Evolutionary conservation across 192 early-diverging fungal genomes (phyloP).

Genomic region (Coemansia sp.): DNA sequence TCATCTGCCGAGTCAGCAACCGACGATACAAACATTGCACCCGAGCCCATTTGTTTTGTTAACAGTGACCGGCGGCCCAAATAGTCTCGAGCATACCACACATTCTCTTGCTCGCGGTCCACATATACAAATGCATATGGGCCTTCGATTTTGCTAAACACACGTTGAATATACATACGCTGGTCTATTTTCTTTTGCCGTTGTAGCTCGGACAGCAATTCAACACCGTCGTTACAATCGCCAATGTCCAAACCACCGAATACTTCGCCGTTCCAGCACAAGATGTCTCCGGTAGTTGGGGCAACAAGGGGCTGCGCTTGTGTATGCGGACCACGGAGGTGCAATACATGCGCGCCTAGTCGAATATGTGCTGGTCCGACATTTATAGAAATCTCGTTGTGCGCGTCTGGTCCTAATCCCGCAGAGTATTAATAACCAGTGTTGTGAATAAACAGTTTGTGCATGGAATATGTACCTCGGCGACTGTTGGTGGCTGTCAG

Average conservation of each 20-base stretch:
- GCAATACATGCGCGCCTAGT: constrained; percentile 59
- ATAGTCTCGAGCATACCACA: constrained; percentile 87
- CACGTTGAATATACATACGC: constrained; percentile 37
- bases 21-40: constrained; percentile 58
- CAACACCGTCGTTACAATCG: constrained; percentile 60
- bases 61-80: constrained; percentile 75
- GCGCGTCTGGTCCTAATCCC: constrained; percentile 34
- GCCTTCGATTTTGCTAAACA: constrained; percentile 65
- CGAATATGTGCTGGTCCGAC: not conserved
- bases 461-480: constrained; percentile 17
- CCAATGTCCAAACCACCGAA: constrained; percentile 73
- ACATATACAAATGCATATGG: constrained; percentile 81
- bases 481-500: constrained; percentile 31
- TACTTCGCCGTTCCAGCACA: constrained; percentile 90
- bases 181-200: constrained; percentile 15
- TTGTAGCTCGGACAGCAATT: constrained; percentile 48
- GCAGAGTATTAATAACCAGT: not conserved
- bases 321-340: constrained; percentile 63
- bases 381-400: not conserved
- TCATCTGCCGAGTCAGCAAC: constrained; percentile 19
- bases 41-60: not conserved
- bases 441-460: not conserved
- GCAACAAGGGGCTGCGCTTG: constrained; percentile 61
- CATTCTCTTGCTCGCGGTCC: constrained; percentile 11
- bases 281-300: constrained; percentile 48